Evolutionary conservation across 2,329 filamentous ascomycete genomes (phyloP).

Genomic region (Phoma sp.): DNA sequence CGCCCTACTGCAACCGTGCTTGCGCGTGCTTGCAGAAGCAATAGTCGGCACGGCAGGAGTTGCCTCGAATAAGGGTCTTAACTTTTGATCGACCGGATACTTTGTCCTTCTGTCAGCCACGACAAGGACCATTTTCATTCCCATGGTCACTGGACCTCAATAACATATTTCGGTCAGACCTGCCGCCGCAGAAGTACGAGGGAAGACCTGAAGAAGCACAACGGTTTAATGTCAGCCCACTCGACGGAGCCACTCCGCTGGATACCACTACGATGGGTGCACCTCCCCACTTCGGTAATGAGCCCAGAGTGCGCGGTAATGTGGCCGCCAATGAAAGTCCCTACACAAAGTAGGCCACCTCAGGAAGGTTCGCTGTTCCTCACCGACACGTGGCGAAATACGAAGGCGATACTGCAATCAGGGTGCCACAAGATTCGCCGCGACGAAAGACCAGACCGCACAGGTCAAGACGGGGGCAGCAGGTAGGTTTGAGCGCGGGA

Average conservation of each 20-base stretch:
- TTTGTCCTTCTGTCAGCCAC: too few relatives aligned
- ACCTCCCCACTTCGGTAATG: neutral
- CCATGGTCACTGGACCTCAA: too few relatives aligned
- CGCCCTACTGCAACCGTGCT: too few relatives aligned
- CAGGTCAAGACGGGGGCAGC: neutral
- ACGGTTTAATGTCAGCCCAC: neutral
- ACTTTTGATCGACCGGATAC: too few relatives aligned
- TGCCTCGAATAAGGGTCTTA: too few relatives aligned
- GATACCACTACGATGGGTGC: neutral
- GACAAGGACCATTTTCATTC: too few relatives aligned
- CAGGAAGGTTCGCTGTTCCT: neutral
- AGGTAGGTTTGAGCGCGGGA: neutral
- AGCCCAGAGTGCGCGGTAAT: neutral
- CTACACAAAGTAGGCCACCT: neutral
- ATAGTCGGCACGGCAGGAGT: too few relatives aligned
- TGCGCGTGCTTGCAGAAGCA: too few relatives aligned
- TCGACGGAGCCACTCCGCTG: neutral
- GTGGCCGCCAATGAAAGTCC: neutral
- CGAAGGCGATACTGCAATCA: constrained; percentile 13
- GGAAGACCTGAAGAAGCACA: neutral
- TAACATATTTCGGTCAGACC: too few relatives aligned
- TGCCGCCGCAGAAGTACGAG: neutral
- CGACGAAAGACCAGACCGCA: neutral
- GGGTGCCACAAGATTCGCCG: constrained; percentile 13
- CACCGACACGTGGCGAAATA: constrained; percentile 8